Evolutionary conservation across 2,329 filamentous ascomycete species (phyloP).

Genomic region (Chrysoporthe puriensis): DNA sequence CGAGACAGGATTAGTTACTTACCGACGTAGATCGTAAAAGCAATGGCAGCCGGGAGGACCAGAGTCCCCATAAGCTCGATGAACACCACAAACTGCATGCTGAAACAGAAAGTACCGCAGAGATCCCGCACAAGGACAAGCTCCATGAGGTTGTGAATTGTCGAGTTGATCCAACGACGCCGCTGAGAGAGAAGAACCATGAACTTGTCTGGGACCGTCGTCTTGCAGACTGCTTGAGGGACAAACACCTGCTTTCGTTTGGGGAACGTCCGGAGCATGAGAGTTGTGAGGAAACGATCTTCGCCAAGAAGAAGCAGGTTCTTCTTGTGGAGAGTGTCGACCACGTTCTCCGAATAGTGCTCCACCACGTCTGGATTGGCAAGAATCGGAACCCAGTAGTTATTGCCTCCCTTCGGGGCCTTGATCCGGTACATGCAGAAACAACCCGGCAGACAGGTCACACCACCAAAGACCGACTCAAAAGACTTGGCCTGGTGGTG

Average conservation of each 20-base stretch:
- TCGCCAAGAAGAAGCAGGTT: constrained; percentile 89
- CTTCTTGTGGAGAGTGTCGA: constrained; percentile 98
- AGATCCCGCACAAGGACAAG: constrained; percentile 92
- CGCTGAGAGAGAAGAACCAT: constrained; percentile 91
- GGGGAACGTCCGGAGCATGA: constrained; percentile 98
- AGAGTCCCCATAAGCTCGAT: constrained; percentile 94
- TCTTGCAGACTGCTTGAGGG: constrained; percentile 98
- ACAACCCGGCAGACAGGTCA: constrained; percentile 96
- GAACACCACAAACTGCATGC: constrained; percentile 98
- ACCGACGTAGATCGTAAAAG: constrained; percentile 96
- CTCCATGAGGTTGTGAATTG: constrained; percentile 98
- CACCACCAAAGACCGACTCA: constrained; percentile 97
- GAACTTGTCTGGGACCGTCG: constrained; percentile 91
- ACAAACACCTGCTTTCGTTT: constrained; percentile 99
- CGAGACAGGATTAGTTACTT: constrained; percentile 47
- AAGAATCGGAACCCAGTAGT: constrained; percentile 99
- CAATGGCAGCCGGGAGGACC: constrained; percentile 92
- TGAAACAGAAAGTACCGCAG: constrained; percentile 99
- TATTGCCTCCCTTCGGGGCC: constrained; percentile 94
- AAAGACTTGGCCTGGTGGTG: constrained; percentile 97
- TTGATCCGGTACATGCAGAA: constrained; percentile 99
- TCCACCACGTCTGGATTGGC: constrained; percentile 98
- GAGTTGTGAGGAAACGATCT: constrained; percentile 92
- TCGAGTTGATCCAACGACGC: constrained; percentile 99
- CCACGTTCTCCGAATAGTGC: constrained; percentile 98